Evolutionary conservation across 1,139 yeast genomes (phyloP), one percentile per base, ranked within the genome.

Genomic region (Lodderomyces margitis): DNA sequence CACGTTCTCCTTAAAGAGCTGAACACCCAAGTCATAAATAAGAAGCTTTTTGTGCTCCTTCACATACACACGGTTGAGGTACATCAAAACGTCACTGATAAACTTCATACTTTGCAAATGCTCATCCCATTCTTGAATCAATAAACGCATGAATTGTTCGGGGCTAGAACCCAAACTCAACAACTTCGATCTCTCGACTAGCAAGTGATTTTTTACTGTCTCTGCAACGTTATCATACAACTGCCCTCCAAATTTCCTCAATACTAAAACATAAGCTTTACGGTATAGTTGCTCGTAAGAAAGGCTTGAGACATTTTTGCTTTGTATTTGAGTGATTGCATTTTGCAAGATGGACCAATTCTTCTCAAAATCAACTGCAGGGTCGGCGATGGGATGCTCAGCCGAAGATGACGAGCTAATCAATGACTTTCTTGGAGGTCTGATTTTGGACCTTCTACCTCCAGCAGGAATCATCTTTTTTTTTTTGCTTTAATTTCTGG

Each of bases 251-350:
- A 75, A 77, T 52, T 87, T 89, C 45, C 87, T 74, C 36, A 88
- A 61, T 2, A 89, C 97, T 33, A 89, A 59, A 16, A 81, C 80
- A 56, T 92, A 92, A 0, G 95, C 88, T 30, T 83, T 80, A 39
- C 96, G 69, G 59, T 92, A 92, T 2, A 92, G 72, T 51, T 83
- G 87, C 53, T 89, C 96, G 57, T 87, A 92, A 1, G 95, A 86
- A 24, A 91, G 68, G 45, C 78, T 75, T 4, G 88, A 80, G 9
- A 89, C 91, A 56, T 86, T 81, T 52, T 84, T 82, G 38, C 74
- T 70, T 54, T 84, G 87, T 42, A 92, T 91, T 55, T 85, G 88
- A 21, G 64, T 65, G 34, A 92, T 82, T 23, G 97, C 98, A 34
- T 78, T 71, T n/a, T 84, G 67, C 24, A 92, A 68, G 1, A 80